A percentile compares a stretch with the other conserved stretches of the same genome.
These are phyloP conservation scores for Calonectria naviculata DNA, from an alignment of 2,329 filamentous ascomycete genomes.

Conservation along the genomic window DNA sequence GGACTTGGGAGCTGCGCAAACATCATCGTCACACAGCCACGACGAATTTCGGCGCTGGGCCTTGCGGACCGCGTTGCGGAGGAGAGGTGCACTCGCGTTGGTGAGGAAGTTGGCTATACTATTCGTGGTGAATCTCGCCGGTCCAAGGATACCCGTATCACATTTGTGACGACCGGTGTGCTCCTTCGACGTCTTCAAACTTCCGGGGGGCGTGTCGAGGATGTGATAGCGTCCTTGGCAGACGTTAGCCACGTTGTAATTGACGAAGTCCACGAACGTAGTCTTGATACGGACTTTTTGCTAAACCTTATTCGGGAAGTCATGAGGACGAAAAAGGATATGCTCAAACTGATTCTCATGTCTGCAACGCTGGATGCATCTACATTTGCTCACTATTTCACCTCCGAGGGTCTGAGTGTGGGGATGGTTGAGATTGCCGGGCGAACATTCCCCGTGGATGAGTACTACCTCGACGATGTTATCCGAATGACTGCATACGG, in stretches of 20 bases:
- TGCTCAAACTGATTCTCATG: slow-evolving; percentile 94
- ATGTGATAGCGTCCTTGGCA: slow-evolving; percentile 83
- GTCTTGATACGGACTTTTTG: slow-evolving; percentile 93
- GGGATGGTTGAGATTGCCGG: slow-evolving; percentile 89
- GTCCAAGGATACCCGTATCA: slow-evolving; percentile 83
- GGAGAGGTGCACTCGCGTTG: slow-evolving; percentile 84
- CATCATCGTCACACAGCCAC: slow-evolving; percentile 95
- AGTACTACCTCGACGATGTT: slow-evolving; percentile 91
- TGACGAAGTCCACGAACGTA: slow-evolving; percentile 96
- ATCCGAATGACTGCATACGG: slow-evolving; percentile 82
- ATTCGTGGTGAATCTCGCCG: slow-evolving; percentile 91
- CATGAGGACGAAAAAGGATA: slow-evolving; percentile 76
- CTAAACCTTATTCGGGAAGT: slow-evolving; percentile 89
- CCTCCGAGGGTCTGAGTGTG: slow-evolving; percentile 72
- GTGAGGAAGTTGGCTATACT: slow-evolving; percentile 89
- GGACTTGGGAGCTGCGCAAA: slow-evolving; percentile 83
- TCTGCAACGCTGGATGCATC: slow-evolving; percentile 93
- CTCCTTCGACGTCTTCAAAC: slow-evolving; percentile 91
- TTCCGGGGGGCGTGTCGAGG: slow-evolving; percentile 81
- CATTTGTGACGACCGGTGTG: slow-evolving; percentile 96
- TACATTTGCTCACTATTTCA: slow-evolving; percentile 88
- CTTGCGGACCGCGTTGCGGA: slow-evolving; percentile 95
- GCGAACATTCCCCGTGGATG: slow-evolving; percentile 88
- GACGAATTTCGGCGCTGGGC: slow-evolving; percentile 92
- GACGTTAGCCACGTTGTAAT: slow-evolving; percentile 96